These are phyloP conservation scores for Fraxinus cuspidata DNA, from an alignment of 257 asterid species.

Conservation along the genomic window DNA sequence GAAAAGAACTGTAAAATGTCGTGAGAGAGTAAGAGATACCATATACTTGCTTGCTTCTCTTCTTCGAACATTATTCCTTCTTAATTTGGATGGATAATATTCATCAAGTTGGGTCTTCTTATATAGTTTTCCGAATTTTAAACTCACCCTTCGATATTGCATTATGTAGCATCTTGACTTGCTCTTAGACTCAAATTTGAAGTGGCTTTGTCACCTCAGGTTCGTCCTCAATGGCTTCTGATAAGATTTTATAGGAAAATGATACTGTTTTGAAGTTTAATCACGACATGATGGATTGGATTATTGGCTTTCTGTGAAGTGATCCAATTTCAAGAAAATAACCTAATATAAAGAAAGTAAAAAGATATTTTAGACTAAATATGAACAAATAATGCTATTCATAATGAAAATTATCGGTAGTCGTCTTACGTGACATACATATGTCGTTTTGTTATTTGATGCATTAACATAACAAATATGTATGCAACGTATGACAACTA, in stretches of 20 bases:
- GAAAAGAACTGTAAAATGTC: neutral
- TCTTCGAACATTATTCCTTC: conserved; percentile 3
- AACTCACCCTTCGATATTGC: neutral
- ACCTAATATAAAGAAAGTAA: neutral
- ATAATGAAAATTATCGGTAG: too few relatives aligned
- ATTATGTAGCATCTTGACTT: neutral
- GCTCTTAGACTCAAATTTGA: neutral
- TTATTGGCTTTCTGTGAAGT: neutral
- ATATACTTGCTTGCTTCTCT: neutral
- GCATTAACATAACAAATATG: too few relatives aligned
- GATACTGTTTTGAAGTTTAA: neutral
- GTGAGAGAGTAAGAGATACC: conserved; percentile 1
- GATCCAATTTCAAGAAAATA: neutral
- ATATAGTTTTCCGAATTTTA: neutral
- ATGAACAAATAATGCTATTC: too few relatives aligned
- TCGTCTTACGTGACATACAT: too few relatives aligned
- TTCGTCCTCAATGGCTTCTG: neutral
- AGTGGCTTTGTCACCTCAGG: neutral
- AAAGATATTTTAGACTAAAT: too few relatives aligned
- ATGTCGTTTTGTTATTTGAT: too few relatives aligned
- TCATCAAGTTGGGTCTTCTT: neutral
- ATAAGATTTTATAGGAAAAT: too few relatives aligned
- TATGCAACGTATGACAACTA: too few relatives aligned
- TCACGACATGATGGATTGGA: neutral
- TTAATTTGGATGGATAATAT: conserved; percentile 9